Evolutionary conservation across 2,329 filamentous ascomycete species (phyloP).

Genomic region (Fusarium sarcochroum): DNA sequence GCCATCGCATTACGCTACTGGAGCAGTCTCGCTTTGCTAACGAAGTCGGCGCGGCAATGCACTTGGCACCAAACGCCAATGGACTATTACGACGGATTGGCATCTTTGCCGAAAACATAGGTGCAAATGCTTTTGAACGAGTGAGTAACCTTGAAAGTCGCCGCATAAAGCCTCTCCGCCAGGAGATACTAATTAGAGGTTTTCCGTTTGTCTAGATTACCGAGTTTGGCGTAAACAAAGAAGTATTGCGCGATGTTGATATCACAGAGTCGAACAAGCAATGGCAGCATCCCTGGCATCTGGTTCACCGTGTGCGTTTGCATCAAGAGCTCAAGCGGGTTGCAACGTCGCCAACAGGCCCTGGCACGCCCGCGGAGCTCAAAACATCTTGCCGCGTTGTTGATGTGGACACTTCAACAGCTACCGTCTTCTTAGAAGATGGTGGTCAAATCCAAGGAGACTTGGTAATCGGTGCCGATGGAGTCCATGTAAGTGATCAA

Average conservation of each 20-base stretch:
- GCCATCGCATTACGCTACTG: conserved; percentile 56
- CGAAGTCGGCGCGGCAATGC: conserved; percentile 72
- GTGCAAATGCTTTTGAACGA: conserved; percentile 51
- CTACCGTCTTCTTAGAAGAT: conserved; percentile 60
- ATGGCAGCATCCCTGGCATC: conserved; percentile 64
- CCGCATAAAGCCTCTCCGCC: too few relatives aligned
- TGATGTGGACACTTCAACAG: conserved; percentile 57
- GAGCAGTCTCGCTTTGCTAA: conserved; percentile 60
- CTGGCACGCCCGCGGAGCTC: conserved; percentile 55
- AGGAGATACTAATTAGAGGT: too few relatives aligned
- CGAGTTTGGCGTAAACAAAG: conserved; percentile 57
- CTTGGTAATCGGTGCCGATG: conserved; percentile 68
- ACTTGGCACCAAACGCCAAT: conserved; percentile 73
- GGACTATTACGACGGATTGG: conserved; percentile 64
- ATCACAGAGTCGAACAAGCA: conserved; percentile 54
- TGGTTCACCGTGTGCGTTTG: conserved; percentile 66
- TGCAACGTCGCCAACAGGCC: conserved; percentile 56
- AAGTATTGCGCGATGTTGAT: conserved; percentile 53
- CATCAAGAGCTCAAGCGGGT: conserved; percentile 63
- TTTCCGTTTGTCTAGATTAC: conserved; percentile 46
- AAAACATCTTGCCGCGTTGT: conserved; percentile 59
- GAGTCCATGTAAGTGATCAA: conserved; percentile 58
- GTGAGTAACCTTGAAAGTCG: neutral
- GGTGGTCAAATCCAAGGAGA: conserved; percentile 62
- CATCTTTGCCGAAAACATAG: conserved; percentile 55